Evolutionary conservation across 345 rosid species (phyloP), one percentile per base, ranked within the genome.

Genomic region (Eutrema japonicum): DNA sequence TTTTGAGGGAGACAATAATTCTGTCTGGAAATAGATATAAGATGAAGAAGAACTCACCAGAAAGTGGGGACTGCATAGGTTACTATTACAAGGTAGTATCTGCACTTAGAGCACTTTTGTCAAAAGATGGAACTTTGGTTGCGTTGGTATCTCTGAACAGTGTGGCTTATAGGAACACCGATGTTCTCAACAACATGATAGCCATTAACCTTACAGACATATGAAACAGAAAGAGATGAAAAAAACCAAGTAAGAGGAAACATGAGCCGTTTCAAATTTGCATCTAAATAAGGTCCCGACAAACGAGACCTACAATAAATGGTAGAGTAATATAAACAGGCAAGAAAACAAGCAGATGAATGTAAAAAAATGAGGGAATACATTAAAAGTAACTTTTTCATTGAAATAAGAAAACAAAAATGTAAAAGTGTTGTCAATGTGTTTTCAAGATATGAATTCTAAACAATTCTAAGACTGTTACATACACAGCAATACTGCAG

Each of bases 401-500:
- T 18, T 70, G 60, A 63, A 72, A 55, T 56, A 26, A 61, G 55
- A 38, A 68, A 73, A 73, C 72, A 71, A 77, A 77, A 70, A 49
- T 47, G 66, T 66, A 74, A 53, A 81, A 72, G 71, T 74, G 87
- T 83, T 80, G 83, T 87, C 82, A 83, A 85, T 81, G 82, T 80
- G 86, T 84, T 87, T 84, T 89, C 86, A 71, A 79, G 89, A 83
- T 84, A 82, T 84, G 67, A 86, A 85, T 76, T 82, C 79, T 81
- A 88, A 91, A 84, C 84, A 88, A 85, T 79, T 83, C 81, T 83
- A 75, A 79, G 81, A 80, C 77, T 84, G 84, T 84, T 91, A 91
- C 97, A 91, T 82, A 87, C 80, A 87, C 84, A 80, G 93, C 77
- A 83, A 79, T 71, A 77, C 85, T 74, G 78, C 89, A 82, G 88